A percentile compares a stretch with the other conserved stretches of the same genome.
These are phyloP conservation scores for Thinopyrum elongatum DNA, from an alignment of 176 grass and related monocot genomes.

Conservation along the genomic window DNA sequence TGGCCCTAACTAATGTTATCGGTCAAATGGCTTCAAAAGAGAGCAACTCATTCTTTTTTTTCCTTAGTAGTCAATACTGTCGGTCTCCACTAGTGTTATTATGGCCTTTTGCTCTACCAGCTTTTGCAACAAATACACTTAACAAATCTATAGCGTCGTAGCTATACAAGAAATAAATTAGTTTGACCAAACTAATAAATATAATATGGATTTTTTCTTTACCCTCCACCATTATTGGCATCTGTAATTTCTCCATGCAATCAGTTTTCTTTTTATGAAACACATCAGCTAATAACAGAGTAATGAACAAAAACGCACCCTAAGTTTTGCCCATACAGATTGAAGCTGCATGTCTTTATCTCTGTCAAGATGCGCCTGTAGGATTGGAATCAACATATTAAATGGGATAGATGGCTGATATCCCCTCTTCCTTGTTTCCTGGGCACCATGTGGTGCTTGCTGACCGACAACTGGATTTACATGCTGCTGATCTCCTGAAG, in stretches of 20 bases:
- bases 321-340: slow-evolving; percentile 79
- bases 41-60: neutral
- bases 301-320: slow-evolving; percentile 46
- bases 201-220: neutral
- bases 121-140: slow-evolving; percentile 14
- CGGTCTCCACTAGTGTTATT: neutral
- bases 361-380: slow-evolving; percentile 91
- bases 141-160: neutral
- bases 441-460: slow-evolving; percentile 54
- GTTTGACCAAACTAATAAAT: neutral
- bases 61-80: neutral
- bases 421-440: slow-evolving; percentile 54
- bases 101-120: slow-evolving; percentile 16
- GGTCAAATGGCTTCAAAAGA: neutral
- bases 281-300: slow-evolving; percentile 4
- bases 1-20: neutral
- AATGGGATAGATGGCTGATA: slow-evolving; percentile 81
- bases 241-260: neutral
- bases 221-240: neutral
- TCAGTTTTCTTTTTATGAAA: slow-evolving; percentile 23
- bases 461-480: slow-evolving; percentile 32
- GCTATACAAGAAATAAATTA: neutral
- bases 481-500: slow-evolving; percentile 35
- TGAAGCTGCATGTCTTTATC: slow-evolving; percentile 98
- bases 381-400: slow-evolving; percentile 91